Conservation (phyloP, 225 moss, liverwort and hornwort genomes). For the Asterella californica region DNA sequence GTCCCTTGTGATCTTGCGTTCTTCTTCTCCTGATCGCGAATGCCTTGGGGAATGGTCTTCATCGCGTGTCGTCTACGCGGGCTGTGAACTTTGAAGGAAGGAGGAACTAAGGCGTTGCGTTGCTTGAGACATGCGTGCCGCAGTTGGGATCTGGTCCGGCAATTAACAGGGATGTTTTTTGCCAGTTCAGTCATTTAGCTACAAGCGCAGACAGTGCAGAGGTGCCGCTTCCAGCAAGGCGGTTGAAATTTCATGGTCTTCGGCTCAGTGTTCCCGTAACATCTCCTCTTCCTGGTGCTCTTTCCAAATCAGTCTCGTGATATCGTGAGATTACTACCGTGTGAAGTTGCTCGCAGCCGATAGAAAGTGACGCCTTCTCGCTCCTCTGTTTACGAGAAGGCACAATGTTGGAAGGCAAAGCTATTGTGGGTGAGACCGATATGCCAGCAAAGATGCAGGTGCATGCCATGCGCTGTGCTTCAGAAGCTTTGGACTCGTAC, state of each 20-base stretch:
- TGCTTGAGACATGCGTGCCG: neutral
- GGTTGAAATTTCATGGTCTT: too few species aligned
- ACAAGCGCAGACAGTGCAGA: neutral
- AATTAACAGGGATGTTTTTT: neutral
- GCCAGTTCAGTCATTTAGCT: neutral
- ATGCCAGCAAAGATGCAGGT: conserved; percentile 63
- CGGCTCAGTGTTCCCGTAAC: too few species aligned
- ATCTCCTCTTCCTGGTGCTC: too few species aligned
- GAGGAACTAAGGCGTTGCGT: neutral
- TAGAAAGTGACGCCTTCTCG: neutral
- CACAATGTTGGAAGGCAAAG: conserved; percentile 56
- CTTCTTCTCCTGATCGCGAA: neutral
- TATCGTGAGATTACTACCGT: neutral
- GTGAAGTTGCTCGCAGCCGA: neutral
- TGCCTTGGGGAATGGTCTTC: neutral
- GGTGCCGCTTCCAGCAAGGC: neutral
- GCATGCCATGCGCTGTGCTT: conserved; percentile 66
- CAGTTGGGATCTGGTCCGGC: neutral
- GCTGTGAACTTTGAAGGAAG: neutral
- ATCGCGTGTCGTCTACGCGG: neutral
- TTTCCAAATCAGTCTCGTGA: neutral
- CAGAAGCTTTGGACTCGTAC: conserved; percentile 64
- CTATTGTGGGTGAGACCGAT: conserved; percentile 63
- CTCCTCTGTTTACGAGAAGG: neutral
- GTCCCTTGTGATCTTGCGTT: neutral